Evolutionary conservation across 2,329 filamentous ascomycete genomes (phyloP), one percentile per base, ranked within the genome.

Genomic region (Cladosporium sp.): DNA sequence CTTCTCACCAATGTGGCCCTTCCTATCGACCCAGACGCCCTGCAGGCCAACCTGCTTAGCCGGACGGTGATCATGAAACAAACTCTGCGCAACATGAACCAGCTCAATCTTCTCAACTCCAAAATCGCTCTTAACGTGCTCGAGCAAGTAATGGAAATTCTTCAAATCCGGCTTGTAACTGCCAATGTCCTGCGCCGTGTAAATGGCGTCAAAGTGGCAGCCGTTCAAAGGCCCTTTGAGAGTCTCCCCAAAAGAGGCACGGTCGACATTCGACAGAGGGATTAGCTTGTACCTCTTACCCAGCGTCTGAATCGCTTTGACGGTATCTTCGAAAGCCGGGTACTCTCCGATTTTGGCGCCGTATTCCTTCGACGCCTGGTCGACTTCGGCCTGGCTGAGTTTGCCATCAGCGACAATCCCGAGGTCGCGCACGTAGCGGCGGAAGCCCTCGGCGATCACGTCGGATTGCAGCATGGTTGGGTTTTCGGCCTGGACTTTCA

Each of bases 101-200:
- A 89, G 71, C 53, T 81, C 70, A 0, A 69, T 68, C 56, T 78
- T 80, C 25, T 75, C 72, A 0, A 86, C 63, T 0, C 77, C 81
- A 45, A 85, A 77, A 5, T 80, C 75, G 3, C 65, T 58, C 59
- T 76, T 67, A 15, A 79, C 75, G 29, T 76, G 71, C 12, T 66
- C 62, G 12, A 88, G 69, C 67, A 89, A 69, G 60, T 85, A 84
- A 50, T 78, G 72, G 56, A 90, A 90, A 59, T 88, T 88, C 22
- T 64, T 63, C 32, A 68, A 62, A 53, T 78, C 69, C 0, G 86
- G 86, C 70, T 90, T 90, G 65, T 89, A 90, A 6, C 72, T 75
- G 1, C 86, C 84, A 47, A 89, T 80, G 38, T 85, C 78, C 66
- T 89, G 73, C 1, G 86, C 86, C 2, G 84, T 88, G 65, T 85